Conservation (phyloP, 1,284 basidiomycete species). For the Leucoagaricus sp. region DNA sequence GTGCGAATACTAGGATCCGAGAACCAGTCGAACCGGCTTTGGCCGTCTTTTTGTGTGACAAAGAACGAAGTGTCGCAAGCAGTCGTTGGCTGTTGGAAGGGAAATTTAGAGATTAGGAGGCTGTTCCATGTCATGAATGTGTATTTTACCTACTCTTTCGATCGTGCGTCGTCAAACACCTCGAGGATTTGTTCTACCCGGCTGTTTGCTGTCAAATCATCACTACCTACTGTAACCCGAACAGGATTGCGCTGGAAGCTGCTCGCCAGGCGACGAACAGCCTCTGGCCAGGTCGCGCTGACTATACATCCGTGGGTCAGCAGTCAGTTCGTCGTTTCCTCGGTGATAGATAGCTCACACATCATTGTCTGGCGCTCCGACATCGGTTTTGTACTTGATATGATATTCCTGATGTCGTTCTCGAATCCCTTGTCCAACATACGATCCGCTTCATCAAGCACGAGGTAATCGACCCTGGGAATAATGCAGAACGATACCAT, state of each 20-base stretch:
- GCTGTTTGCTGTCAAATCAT: slow-evolving; percentile 94
- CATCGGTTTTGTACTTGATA: slow-evolving; percentile 73
- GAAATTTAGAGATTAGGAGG: slow-evolving; percentile 6
- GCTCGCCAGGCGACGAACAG: slow-evolving; percentile 90
- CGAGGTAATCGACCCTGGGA: slow-evolving; percentile 82
- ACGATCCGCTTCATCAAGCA: slow-evolving; percentile 96
- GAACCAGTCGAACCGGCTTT: slow-evolving; percentile 48
- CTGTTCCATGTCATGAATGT: too few species aligned
- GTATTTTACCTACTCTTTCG: slow-evolving; percentile 88
- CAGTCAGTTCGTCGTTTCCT: background rate
- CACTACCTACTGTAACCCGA: slow-evolving; percentile 92
- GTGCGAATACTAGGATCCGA: slow-evolving; percentile 90
- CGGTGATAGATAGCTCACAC: slow-evolving; percentile 50
- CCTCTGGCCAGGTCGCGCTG: slow-evolving; percentile 98
- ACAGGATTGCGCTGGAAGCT: slow-evolving; percentile 89
- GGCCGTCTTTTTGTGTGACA: slow-evolving; percentile 66
- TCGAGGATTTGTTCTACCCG: slow-evolving; percentile 86
- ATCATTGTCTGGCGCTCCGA: slow-evolving; percentile 85
- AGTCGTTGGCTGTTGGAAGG: slow-evolving; percentile 63
- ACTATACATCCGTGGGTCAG: slow-evolving; percentile 47
- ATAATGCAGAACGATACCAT: too few species aligned
- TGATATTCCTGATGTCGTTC: slow-evolving; percentile 95
- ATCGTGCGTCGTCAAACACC: slow-evolving; percentile 85
- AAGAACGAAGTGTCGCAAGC: slow-evolving; percentile 57
- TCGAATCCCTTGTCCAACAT: slow-evolving; percentile 99